These are phyloP conservation scores for Pythium vanterpoolii DNA, from an alignment of 352 stramenopile species.

Conservation along the genomic window DNA sequence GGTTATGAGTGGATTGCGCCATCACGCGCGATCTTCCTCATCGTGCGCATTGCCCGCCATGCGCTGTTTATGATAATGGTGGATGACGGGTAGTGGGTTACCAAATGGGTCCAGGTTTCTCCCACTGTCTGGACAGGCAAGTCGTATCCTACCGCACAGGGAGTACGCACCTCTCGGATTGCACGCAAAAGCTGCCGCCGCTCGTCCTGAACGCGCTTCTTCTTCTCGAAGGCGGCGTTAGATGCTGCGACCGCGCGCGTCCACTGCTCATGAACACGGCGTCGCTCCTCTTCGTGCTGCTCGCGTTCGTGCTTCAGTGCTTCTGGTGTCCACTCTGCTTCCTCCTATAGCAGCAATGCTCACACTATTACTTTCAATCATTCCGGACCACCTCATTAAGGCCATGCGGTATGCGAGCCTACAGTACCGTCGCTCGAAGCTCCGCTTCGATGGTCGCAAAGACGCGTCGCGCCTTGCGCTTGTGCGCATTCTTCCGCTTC, in stretches of 20 bases:
- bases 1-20: not conserved
- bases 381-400: not conserved
- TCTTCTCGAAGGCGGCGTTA: conserved; percentile 38
- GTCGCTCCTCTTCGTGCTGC: conserved; percentile 51
- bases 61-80: not conserved
- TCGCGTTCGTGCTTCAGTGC: conserved; percentile 45
- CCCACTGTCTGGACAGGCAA: too few species aligned
- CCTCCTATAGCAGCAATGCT: conserved; percentile 23
- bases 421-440: conserved; percentile 35
- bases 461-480: conserved; percentile 65
- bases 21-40: not conserved
- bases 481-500: conserved; percentile 74
- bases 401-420: not conserved
- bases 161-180: conserved; percentile 47
- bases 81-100: not conserved
- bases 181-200: conserved; percentile 43
- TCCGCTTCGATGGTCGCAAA: conserved; percentile 55
- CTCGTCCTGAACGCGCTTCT: conserved; percentile 45
- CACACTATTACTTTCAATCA: not conserved
- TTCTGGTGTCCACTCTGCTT: conserved; percentile 39
- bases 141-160: too few species aligned
- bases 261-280: conserved; percentile 61
- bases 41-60: not conserved
- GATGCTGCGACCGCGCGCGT: conserved; percentile 34
- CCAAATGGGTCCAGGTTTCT: not conserved